These are phyloP conservation scores for Mycena galopus DNA, from an alignment of 768 basidiomycete genomes.

Conservation along the genomic window DNA sequence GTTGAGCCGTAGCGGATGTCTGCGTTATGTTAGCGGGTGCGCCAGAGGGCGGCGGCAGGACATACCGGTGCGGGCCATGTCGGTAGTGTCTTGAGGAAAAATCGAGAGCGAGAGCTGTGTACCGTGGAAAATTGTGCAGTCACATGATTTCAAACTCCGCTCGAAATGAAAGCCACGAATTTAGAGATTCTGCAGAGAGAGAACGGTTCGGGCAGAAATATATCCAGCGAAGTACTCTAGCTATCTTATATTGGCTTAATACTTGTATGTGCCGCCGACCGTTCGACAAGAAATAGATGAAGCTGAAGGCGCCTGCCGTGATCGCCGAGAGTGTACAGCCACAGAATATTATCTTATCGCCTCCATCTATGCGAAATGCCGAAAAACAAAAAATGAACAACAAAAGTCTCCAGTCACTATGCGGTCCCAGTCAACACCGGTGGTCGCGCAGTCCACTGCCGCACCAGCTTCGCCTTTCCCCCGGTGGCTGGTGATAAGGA, in stretches of 20 bases:
- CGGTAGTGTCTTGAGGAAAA: constrained; percentile 66
- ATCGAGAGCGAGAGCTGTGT: neutral
- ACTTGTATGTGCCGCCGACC: no score
- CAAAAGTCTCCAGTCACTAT: constrained; percentile 46
- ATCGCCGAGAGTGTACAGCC: neutral
- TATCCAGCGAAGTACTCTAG: no score
- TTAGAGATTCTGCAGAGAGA: no score
- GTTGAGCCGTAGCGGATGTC: constrained; percentile 90
- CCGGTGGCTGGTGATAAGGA: constrained; percentile 46
- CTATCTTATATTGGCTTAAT: no score
- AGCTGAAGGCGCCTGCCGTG: no score
- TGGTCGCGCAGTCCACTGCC: constrained; percentile 58
- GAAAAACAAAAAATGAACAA: constrained; percentile 27
- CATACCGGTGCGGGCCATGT: constrained; percentile 80
- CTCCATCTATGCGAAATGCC: constrained; percentile 33
- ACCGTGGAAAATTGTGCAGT: neutral
- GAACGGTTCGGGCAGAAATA: no score
- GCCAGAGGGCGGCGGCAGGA: neutral
- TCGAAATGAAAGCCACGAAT: no score
- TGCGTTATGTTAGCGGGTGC: constrained; percentile 45
- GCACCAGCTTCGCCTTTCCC: constrained; percentile 66
- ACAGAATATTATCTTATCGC: constrained; percentile 33
- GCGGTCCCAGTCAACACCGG: constrained; percentile 54
- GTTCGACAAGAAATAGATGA: no score
- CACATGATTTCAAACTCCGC: constrained; percentile 17